These are phyloP conservation scores for Trametopsis cervina DNA, from an alignment of 768 basidiomycete species.

Conservation along the genomic window DNA sequence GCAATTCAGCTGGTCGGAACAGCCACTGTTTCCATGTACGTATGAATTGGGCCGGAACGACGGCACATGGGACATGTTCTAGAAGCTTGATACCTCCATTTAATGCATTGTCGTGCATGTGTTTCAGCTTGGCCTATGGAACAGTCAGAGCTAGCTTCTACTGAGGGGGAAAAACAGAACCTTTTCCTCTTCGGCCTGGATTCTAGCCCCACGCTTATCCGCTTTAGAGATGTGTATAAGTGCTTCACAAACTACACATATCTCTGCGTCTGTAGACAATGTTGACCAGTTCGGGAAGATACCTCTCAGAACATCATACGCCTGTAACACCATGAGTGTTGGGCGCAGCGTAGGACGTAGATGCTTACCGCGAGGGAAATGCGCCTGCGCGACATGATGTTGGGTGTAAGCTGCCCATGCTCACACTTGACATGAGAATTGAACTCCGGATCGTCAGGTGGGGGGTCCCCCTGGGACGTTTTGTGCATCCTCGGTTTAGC, in stretches of 20 bases:
- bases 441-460: conserved; percentile 57
- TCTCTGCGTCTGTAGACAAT: conserved; percentile 38
- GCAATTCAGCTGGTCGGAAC: conserved; percentile 41
- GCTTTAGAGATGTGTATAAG: conserved; percentile 48
- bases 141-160: background rate
- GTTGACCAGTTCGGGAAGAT: conserved; percentile 66
- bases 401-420: conserved; percentile 56
- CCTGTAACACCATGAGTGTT: conserved; percentile 31
- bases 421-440: conserved; percentile 60
- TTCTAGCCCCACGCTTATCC: conserved; percentile 55
- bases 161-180: conserved; percentile 26
- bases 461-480: conserved; percentile 48
- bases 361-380: conserved; percentile 53
- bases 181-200: conserved; percentile 75
- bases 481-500: conserved; percentile 74
- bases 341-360: background rate
- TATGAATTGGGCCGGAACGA: conserved; percentile 57
- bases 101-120: conserved; percentile 52
- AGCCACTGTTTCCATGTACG: conserved; percentile 69
- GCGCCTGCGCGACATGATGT: conserved; percentile 45
- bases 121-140: conserved; percentile 51
- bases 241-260: conserved; percentile 60
- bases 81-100: conserved; percentile 38
- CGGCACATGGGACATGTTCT: conserved; percentile 45
- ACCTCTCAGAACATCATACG: conserved; percentile 42